These are phyloP conservation scores for Penicillium hordei DNA, from an alignment of 2,329 filamentous ascomycete species.

Conservation along the genomic window DNA sequence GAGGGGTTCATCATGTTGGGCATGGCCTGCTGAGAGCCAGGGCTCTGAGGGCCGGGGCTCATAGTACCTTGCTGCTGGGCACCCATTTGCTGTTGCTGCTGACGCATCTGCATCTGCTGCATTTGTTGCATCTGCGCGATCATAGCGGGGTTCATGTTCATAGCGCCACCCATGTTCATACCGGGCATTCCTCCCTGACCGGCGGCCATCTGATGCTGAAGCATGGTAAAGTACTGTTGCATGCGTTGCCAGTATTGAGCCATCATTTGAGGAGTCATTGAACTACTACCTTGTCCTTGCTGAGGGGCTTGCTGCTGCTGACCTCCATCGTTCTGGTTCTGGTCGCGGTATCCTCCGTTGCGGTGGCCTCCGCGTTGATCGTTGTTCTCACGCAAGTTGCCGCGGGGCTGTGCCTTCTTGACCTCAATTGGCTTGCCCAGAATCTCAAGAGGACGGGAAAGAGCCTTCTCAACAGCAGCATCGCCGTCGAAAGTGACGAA, in stretches of 20 bases:
- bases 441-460: conserved; percentile 82
- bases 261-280: conserved; percentile 96
- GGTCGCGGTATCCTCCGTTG: conserved; percentile 41
- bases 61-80: conserved; percentile 36
- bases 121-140: conserved; percentile 70
- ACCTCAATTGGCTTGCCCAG: conserved; percentile 96
- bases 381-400: conserved; percentile 90
- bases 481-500: conserved; percentile 99
- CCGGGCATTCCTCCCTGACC: conserved; percentile 43
- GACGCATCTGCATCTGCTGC: conserved; percentile 53
- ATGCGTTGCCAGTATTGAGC: conserved; percentile 98
- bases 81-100: conserved; percentile 61
- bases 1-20: conserved; percentile 65
- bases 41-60: conserved; percentile 38
- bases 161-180: conserved; percentile 61
- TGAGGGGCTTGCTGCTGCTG: conserved; percentile 53
- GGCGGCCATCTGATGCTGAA: conserved; percentile 83
- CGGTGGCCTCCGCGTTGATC: conserved; percentile 49
- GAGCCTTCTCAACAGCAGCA: conserved; percentile 86
- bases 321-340: conserved; percentile 39
- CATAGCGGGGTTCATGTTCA: conserved; percentile 79
- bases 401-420: conserved; percentile 93
- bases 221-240: conserved; percentile 95
- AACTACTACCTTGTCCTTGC: conserved; percentile 49
- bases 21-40: conserved; percentile 56